phyloP scores from a whole-genome alignment of 306 rosid species.

The Canavalia gladiata region DNA sequence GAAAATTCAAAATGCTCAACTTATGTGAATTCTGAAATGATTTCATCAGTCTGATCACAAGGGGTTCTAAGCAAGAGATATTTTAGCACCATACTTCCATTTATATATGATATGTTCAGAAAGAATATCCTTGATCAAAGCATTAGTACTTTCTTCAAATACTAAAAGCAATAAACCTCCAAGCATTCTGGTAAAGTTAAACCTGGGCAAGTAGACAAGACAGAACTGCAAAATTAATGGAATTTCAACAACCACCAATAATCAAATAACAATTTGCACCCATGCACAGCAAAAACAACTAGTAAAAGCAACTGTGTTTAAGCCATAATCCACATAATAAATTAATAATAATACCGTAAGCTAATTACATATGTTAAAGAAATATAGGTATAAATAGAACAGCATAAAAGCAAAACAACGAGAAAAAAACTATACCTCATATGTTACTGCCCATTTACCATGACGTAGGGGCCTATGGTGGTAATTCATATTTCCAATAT shows the following conservation, averaged over 20 bases:
- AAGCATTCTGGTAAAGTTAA: not conserved
- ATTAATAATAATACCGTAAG: not conserved
- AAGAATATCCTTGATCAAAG: not conserved
- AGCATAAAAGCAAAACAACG: conserved; percentile 8
- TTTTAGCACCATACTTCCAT: conserved; percentile 7
- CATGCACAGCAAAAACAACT: conserved; percentile 5
- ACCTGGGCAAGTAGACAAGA: not conserved
- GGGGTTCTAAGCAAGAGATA: not conserved
- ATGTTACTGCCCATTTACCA: conserved; percentile 88
- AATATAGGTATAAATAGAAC: not conserved
- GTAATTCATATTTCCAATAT: conserved; percentile 78
- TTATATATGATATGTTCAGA: conserved; percentile 8
- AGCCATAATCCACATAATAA: not conserved
- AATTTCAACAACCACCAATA: not conserved
- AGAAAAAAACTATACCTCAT: conserved; percentile 58
- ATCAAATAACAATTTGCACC: not conserved
- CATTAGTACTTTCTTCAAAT: not conserved
- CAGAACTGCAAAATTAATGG: not conserved
- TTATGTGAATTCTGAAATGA: not conserved
- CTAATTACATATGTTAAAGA: not conserved
- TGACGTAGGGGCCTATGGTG: conserved; percentile 74
- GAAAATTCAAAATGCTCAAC: not conserved
- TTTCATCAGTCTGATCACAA: not conserved
- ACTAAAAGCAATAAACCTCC: conserved; percentile 5
- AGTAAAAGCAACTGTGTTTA: conserved; percentile 1